These are phyloP conservation scores for Fusarium domesticum DNA, from an alignment of 2,329 filamentous ascomycete species.

Conservation along the genomic window DNA sequence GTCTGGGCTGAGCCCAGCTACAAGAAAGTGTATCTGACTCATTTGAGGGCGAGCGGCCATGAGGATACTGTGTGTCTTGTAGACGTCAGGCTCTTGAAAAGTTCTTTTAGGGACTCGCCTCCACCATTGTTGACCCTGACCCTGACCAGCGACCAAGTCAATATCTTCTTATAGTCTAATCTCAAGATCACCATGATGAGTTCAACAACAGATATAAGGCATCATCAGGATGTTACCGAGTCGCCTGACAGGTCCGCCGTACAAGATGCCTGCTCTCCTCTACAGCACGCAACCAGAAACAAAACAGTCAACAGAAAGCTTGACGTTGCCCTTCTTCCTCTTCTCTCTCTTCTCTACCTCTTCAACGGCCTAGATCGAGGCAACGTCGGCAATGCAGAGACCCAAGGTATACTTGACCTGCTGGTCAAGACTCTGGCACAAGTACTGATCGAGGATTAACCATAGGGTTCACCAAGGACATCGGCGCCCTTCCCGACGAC, in stretches of 20 bases:
- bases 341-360: constrained; percentile 40
- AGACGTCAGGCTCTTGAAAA: background rate
- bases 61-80: background rate
- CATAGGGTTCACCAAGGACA: constrained; percentile 27
- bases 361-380: constrained; percentile 42
- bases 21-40: background rate
- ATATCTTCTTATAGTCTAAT: background rate
- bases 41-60: background rate
- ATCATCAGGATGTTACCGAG: background rate
- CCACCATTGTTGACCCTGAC: background rate
- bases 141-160: background rate
- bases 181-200: background rate
- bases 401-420: constrained; percentile 28
- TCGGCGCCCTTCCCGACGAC: constrained; percentile 26
- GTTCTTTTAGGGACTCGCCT: background rate
- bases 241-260: background rate
- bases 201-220: background rate
- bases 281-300: constrained; percentile 1
- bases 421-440: background rate
- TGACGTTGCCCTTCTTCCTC: constrained; percentile 37
- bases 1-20: background rate
- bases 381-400: constrained; percentile 42
- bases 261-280: background rate
- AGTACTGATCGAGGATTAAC: background rate
- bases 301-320: constrained; percentile 34